phyloP scores from a whole-genome alignment of 108 stramenopile species.

The Stephanodiscus triporus region DNA sequence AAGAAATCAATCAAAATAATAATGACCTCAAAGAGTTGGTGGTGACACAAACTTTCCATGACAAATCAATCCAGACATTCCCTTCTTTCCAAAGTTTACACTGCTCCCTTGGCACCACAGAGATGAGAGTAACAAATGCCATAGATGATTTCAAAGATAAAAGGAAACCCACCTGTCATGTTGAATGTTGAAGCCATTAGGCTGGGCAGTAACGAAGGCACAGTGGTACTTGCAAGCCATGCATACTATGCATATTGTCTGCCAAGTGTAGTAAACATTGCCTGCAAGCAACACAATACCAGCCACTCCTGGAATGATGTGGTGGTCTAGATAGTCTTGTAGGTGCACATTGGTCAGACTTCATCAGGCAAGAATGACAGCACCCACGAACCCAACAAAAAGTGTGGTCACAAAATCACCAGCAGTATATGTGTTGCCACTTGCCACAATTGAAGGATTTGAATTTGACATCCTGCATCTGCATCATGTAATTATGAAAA shows the following conservation, averaged over 20 bases:
- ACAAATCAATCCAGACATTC: slow-evolving; percentile 35
- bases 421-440: slow-evolving; percentile 25
- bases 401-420: slow-evolving; percentile 60
- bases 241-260: slow-evolving; percentile 59
- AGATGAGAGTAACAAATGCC: slow-evolving; percentile 11
- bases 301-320: slow-evolving; percentile 70
- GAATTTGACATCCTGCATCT: not conserved
- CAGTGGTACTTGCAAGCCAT: slow-evolving; percentile 46
- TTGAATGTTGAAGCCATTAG: slow-evolving; percentile 87
- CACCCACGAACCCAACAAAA: slow-evolving; percentile 57
- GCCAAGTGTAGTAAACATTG: slow-evolving; percentile 60
- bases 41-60: slow-evolving; percentile 60
- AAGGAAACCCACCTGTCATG: slow-evolving; percentile 75
- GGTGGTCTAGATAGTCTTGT: slow-evolving; percentile 53
- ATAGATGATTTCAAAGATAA: slow-evolving; percentile 70
- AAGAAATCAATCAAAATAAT: slow-evolving; percentile 43
- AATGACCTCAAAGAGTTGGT: slow-evolving; percentile 74
- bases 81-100: slow-evolving; percentile 1
- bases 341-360: slow-evolving; percentile 14
- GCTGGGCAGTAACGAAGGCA: slow-evolving; percentile 67
- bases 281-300: slow-evolving; percentile 62
- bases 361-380: slow-evolving; percentile 55
- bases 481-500: not conserved
- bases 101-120: not conserved
- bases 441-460: slow-evolving; percentile 11